Evolutionary conservation across 2,329 filamentous ascomycete genomes (phyloP).

Genomic region (Penicillium aurantiogriseum): DNA sequence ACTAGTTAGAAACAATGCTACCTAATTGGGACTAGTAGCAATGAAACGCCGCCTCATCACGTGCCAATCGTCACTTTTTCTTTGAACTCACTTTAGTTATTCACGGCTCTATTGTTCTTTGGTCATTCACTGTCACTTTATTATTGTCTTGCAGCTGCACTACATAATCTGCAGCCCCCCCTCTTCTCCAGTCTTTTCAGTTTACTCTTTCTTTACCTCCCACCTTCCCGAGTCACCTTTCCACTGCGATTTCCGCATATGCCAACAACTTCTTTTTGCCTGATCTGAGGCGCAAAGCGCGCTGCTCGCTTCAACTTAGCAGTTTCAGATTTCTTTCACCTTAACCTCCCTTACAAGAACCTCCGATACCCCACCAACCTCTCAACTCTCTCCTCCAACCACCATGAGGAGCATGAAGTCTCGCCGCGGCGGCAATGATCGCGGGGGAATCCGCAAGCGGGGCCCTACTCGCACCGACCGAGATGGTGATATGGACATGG

Average conservation of each 20-base stretch:
- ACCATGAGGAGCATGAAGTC: slow-evolving; percentile 36
- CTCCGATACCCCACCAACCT: neutral
- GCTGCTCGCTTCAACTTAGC: slow-evolving; percentile 11
- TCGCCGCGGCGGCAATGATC: slow-evolving; percentile 34
- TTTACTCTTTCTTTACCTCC: neutral
- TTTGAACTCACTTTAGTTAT: slow-evolving; percentile 8
- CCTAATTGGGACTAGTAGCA: neutral
- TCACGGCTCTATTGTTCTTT: slow-evolving; percentile 12
- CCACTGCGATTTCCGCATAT: slow-evolving; percentile 18
- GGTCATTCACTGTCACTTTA: slow-evolving; percentile 6
- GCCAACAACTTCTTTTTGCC: slow-evolving; percentile 17
- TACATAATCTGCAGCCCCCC: slow-evolving; percentile 11
- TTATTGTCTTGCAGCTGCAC: slow-evolving; percentile 8
- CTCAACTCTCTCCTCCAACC: neutral
- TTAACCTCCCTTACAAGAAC: neutral
- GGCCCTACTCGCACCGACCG: slow-evolving; percentile 51
- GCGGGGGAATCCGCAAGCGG: slow-evolving; percentile 55
- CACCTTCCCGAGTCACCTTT: neutral
- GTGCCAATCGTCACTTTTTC: slow-evolving; percentile 36
- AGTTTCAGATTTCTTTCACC: neutral
- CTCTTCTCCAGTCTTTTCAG: neutral
- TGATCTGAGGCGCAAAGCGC: slow-evolving; percentile 31
- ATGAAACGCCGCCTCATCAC: slow-evolving; percentile 13
- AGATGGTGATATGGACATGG: slow-evolving; percentile 64
- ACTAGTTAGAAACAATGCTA: neutral